Percentiles rank a stretch among this genome's conserved stretches.
Conservation (phyloP, 1,284 basidiomycete species). For the Heliocybe sulcata region DNA sequence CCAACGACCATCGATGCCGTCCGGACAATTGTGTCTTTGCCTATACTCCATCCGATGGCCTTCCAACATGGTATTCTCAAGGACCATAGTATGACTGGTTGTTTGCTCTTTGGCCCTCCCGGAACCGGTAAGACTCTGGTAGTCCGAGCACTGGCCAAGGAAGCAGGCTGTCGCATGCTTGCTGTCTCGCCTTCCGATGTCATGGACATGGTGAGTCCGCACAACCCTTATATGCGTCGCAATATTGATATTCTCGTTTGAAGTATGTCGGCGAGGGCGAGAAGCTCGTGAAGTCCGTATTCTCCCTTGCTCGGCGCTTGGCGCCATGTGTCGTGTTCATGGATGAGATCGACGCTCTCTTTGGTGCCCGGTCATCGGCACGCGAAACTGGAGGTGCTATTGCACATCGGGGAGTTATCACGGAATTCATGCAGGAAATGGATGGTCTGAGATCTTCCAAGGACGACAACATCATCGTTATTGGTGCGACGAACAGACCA, state of each 20-base stretch:
- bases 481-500: constrained; percentile 90
- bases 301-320: constrained; percentile 80
- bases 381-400: constrained; percentile 77
- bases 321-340: constrained; percentile 95
- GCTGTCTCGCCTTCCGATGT: constrained; percentile 79
- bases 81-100: constrained; percentile 84
- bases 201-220: constrained; percentile 77
- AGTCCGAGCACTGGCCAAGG: constrained; percentile 86
- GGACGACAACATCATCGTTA: constrained; percentile 84
- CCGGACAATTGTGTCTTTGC: constrained; percentile 86
- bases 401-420: constrained; percentile 80
- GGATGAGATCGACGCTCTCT: constrained; percentile 93
- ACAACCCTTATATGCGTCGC: constrained; percentile 2
- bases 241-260: constrained; percentile 10
- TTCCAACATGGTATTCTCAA: constrained; percentile 90
- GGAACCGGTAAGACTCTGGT: constrained; percentile 90
- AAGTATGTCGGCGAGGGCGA: constrained; percentile 95
- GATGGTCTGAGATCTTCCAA: constrained; percentile 81
- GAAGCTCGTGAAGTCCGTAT: constrained; percentile 88
- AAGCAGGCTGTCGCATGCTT: constrained; percentile 87
- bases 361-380: constrained; percentile 80
- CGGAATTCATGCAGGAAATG: constrained; percentile 99
- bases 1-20: constrained; percentile 82
- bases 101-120: constrained; percentile 85
- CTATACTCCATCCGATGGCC: constrained; percentile 83